Conservation (phyloP, 139 green algal genomes). For the Spirogloea muscicola region DNA sequence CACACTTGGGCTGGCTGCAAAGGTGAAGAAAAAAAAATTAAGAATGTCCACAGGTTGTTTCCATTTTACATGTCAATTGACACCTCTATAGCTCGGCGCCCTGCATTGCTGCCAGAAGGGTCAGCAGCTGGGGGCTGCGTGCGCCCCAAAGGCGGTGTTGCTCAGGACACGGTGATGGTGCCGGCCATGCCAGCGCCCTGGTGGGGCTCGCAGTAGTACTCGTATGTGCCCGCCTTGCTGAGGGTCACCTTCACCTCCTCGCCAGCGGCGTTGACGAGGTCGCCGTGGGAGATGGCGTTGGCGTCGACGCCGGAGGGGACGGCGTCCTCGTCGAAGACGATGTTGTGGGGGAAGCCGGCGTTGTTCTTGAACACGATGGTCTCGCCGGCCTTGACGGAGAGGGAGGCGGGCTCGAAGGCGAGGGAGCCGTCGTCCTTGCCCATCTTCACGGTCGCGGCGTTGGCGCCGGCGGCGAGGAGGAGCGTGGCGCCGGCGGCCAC, state of each 20-base stretch:
- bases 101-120: too few relatives aligned
- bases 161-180: conserved; percentile 77
- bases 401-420: conserved; percentile 62
- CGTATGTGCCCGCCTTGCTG: conserved; percentile 68
- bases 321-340: conserved; percentile 92
- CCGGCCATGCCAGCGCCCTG: conserved; percentile 86
- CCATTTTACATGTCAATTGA: too few relatives aligned
- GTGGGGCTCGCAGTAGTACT: conserved; percentile 95
- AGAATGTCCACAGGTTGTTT: too few relatives aligned
- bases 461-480: conserved; percentile 66
- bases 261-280: conserved; percentile 85
- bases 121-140: too few relatives aligned
- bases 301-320: conserved; percentile 77
- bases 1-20: too few relatives aligned
- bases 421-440: conserved; percentile 71
- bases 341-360: conserved; percentile 73
- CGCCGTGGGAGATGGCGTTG: conserved; percentile 78
- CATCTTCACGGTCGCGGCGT: conserved; percentile 75
- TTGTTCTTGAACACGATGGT: conserved; percentile 67
- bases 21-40: too few relatives aligned
- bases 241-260: conserved; percentile 76
- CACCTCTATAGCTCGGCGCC: too few relatives aligned
- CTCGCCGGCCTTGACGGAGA: conserved; percentile 71
- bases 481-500: conserved; percentile 66
- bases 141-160: too few relatives aligned